phyloP scores from a whole-genome alignment of 2,329 filamentous ascomycete species.

The Colletotrichum sp. region DNA sequence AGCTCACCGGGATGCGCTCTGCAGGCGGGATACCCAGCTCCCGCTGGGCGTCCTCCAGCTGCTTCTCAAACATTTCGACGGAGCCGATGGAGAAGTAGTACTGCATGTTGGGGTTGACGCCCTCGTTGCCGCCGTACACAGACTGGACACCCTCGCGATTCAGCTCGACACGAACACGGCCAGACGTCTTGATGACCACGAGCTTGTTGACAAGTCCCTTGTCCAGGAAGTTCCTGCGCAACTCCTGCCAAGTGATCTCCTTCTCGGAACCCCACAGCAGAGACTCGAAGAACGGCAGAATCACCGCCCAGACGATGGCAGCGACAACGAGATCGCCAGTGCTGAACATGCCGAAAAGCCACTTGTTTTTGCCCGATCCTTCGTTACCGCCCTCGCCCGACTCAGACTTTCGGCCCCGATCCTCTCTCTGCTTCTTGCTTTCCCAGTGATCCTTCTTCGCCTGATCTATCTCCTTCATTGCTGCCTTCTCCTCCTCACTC shows the following conservation, averaged over 20 bases:
- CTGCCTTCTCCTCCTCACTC: conserved; percentile 18
- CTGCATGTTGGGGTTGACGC: conserved; percentile 69
- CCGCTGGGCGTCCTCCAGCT: conserved; percentile 85
- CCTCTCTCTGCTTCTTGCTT: conserved; percentile 34
- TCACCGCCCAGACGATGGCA: conserved; percentile 47
- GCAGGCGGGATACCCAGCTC: conserved; percentile 83
- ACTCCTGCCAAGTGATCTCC: conserved; percentile 98
- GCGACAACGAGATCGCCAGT: conserved; percentile 51
- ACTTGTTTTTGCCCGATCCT: conserved; percentile 23
- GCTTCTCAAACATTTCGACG: conserved; percentile 88
- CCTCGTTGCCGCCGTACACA: conserved; percentile 76
- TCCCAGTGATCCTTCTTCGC: conserved; percentile 12
- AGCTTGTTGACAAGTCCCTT: conserved; percentile 96
- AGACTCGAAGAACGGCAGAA: conserved; percentile 46
- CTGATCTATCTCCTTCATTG: conserved; percentile 16
- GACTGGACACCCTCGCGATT: conserved; percentile 75
- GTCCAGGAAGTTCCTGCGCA: conserved; percentile 90
- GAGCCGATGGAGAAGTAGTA: conserved; percentile 98
- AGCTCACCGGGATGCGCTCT: conserved; percentile 94
- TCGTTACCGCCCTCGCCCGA: conserved; percentile 2
- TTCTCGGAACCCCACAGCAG: conserved; percentile 46
- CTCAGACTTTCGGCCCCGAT: conserved; percentile 8
- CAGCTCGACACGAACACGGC: conserved; percentile 78
- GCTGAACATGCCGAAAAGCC: conserved; percentile 23
- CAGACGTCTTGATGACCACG: conserved; percentile 71